Evolutionary conservation across 345 rosid genomes (phyloP).

Genomic region (Sapria himalayana): DNA sequence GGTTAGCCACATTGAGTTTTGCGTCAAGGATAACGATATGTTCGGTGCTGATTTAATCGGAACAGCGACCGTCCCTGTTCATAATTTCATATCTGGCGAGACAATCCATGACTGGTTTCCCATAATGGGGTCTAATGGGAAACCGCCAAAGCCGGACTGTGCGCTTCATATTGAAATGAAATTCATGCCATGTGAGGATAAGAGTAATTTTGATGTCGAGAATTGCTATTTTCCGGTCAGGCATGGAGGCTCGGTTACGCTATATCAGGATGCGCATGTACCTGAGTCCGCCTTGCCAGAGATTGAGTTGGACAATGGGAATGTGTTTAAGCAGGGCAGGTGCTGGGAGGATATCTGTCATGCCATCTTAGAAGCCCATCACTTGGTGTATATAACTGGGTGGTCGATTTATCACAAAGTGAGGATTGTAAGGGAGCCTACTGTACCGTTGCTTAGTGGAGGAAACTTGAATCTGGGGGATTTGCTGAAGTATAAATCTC

Average conservation of each 20-base stretch:
- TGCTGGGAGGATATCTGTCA: constrained; percentile 95
- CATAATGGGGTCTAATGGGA: constrained; percentile 25
- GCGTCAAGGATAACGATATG: constrained; percentile 57
- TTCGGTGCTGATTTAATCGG: constrained; percentile 78
- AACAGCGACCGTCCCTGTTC: constrained; percentile 21
- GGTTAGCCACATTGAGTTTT: constrained; percentile 30
- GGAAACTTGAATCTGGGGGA: constrained; percentile 53
- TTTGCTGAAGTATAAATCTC: constrained; percentile 52
- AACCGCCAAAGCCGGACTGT: constrained; percentile 48
- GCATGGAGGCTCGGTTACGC: constrained; percentile 35
- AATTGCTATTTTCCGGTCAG: constrained; percentile 55
- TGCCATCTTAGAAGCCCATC: constrained; percentile 68
- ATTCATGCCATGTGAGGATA: constrained; percentile 28
- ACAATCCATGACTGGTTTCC: constrained; percentile 47
- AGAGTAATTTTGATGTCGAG: constrained; percentile 13
- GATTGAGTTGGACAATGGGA: constrained; percentile 43
- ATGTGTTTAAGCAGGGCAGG: constrained; percentile 18
- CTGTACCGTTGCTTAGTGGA: constrained; percentile 34
- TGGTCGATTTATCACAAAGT: constrained; percentile 79
- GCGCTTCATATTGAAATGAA: constrained; percentile 38
- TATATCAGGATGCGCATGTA: constrained; percentile 76
- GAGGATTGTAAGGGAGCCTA: constrained; percentile 47
- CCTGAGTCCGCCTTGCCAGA: constrained; percentile 22
- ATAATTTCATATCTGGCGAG: constrained; percentile 19
- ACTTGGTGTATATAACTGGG: constrained; percentile 52